Conservation (phyloP, 2,329 filamentous ascomycete species). For the Diplodia sapinea region DNA sequence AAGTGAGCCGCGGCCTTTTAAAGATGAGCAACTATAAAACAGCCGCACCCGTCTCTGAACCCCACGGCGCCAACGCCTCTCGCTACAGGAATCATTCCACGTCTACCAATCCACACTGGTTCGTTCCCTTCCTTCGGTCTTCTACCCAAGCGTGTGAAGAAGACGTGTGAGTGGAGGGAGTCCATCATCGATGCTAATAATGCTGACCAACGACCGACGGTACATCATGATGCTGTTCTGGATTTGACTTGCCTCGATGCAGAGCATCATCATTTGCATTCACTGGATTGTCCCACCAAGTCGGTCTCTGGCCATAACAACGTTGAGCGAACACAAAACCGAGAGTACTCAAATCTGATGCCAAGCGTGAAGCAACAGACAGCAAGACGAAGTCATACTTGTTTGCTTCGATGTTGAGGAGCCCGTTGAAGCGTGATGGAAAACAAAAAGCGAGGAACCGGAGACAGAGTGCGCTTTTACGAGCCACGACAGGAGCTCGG, state of each 20-base stretch:
- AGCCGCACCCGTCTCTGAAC: background rate
- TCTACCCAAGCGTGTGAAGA: background rate
- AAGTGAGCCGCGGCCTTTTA: background rate
- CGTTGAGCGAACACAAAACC: background rate
- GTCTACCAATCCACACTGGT: background rate
- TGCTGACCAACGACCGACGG: background rate
- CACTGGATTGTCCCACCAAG: background rate
- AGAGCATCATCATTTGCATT: background rate
- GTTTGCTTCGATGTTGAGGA: too few species aligned
- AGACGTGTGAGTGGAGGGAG: background rate
- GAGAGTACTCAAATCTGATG: background rate
- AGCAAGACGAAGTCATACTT: too few species aligned
- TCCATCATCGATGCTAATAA: background rate
- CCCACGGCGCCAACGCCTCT: background rate
- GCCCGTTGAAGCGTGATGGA: too few species aligned
- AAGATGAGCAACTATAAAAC: background rate
- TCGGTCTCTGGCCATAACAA: fast-evolving
- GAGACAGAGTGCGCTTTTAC: too few species aligned
- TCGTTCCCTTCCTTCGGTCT: background rate
- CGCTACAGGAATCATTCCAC: too few species aligned
- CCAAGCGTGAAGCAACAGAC: too few species aligned
- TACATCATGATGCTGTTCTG: background rate
- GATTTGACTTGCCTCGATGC: background rate
- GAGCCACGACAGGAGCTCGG: too few species aligned
- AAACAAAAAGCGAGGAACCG: too few species aligned